Evolutionary conservation across 768 basidiomycete species (phyloP).

Genomic region (Amanita pallidorosea): DNA sequence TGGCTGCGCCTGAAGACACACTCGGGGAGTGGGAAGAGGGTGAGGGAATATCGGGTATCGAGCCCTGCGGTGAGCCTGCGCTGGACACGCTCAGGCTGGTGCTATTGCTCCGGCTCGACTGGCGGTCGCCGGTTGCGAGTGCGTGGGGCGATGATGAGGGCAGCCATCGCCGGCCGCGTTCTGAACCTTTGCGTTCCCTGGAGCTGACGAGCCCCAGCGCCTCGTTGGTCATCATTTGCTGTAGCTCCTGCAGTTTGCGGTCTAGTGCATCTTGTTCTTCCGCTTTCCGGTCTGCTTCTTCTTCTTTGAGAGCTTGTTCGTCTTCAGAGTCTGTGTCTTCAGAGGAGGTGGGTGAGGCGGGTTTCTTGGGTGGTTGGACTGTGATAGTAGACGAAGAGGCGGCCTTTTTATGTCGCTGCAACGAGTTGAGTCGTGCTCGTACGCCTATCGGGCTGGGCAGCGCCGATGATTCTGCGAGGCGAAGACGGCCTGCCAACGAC

Average conservation of each 20-base stretch:
- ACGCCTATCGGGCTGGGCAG: constrained; percentile 49
- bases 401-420: constrained; percentile 44
- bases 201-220: constrained; percentile 55
- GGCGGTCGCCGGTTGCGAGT: constrained; percentile 19
- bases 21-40: constrained; percentile 48
- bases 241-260: constrained; percentile 56
- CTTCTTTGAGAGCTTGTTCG: constrained; percentile 53
- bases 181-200: constrained; percentile 27
- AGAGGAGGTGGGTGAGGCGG: constrained; percentile 40
- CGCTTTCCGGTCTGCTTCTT: constrained; percentile 54
- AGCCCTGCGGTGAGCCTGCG: constrained; percentile 62
- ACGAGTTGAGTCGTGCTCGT: constrained; percentile 61
- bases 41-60: constrained; percentile 76
- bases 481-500: constrained; percentile 15
- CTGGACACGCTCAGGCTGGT: constrained; percentile 69
- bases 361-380: constrained; percentile 39
- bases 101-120: constrained; percentile 31
- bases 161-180: constrained; percentile 30
- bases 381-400: constrained; percentile 67
- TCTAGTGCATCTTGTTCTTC: constrained; percentile 63
- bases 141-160: constrained; percentile 21
- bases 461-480: constrained; percentile 26
- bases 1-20: constrained; percentile 41
- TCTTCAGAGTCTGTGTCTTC: constrained; percentile 41
- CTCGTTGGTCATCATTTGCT: constrained; percentile 66